phyloP scores from a whole-genome alignment of 2,329 filamentous ascomycete genomes.

The Grosmannia huntii region DNA sequence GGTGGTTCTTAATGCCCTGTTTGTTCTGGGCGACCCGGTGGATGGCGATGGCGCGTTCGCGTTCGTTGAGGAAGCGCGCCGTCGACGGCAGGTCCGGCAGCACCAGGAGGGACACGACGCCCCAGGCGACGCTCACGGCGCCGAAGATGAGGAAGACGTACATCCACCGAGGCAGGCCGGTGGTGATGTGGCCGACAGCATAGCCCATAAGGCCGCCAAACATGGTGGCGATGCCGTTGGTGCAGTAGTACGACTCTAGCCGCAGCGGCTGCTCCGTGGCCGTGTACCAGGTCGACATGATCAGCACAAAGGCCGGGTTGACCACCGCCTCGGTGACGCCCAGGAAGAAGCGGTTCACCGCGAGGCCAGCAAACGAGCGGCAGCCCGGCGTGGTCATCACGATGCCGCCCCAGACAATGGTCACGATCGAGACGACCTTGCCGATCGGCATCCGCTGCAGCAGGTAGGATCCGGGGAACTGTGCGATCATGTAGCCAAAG shows the following conservation, averaged over 20 bases:
- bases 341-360: constrained; percentile 38
- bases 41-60: constrained; percentile 44
- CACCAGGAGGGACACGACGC: constrained; percentile 17
- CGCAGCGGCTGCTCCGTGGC: constrained; percentile 41
- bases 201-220: constrained; percentile 77
- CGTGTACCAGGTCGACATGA: constrained; percentile 44
- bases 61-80: constrained; percentile 44
- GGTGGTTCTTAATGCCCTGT: constrained; percentile 15
- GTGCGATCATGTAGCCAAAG: constrained; percentile 32
- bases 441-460: constrained; percentile 35
- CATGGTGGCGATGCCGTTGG: constrained; percentile 54
- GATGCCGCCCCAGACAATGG: constrained; percentile 16
- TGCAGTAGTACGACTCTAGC: constrained; percentile 43
- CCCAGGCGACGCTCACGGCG: constrained; percentile 19
- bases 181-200: constrained; percentile 68
- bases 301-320: constrained; percentile 41
- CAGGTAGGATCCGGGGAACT: constrained; percentile 31
- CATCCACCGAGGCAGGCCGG: constrained; percentile 22
- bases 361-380: constrained; percentile 25
- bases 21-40: constrained; percentile 28
- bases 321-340: constrained; percentile 43
- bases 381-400: constrained; percentile 9
- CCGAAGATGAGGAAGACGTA: constrained; percentile 15
- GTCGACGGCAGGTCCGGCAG: constrained; percentile 45
- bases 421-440: constrained; percentile 33